A percentile compares a stretch with the other conserved stretches of the same genome.
These are phyloP conservation scores for Venturia effusa DNA, from an alignment of 2,329 filamentous ascomycete species.

Conservation along the genomic window DNA sequence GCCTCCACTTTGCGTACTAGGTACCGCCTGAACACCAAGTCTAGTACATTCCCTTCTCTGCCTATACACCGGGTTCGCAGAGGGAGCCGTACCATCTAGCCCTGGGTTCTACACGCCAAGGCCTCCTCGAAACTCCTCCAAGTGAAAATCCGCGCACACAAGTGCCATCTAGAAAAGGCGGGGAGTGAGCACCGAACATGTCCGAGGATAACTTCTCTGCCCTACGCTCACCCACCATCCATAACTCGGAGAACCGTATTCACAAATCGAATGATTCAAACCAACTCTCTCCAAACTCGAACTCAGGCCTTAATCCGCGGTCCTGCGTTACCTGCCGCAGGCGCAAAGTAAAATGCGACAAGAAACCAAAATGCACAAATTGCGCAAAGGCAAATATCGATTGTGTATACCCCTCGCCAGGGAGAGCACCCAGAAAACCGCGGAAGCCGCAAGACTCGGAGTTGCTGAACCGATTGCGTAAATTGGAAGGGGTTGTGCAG, in stretches of 20 bases:
- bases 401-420: conserved; percentile 65
- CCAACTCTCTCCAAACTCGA: neutral
- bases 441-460: conserved; percentile 60
- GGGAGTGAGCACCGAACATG: neutral
- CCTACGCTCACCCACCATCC: conserved; percentile 2
- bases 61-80: neutral
- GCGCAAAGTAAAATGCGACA: conserved; percentile 68
- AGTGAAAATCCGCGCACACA: neutral
- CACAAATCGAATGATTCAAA: neutral
- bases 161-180: neutral
- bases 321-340: conserved; percentile 44
- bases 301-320: conserved; percentile 13
- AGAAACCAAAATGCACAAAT: conserved; percentile 65
- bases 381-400: conserved; percentile 60
- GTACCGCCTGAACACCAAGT: neutral
- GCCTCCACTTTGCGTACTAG: neutral
- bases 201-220: neutral
- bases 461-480: conserved; percentile 59
- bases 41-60: neutral
- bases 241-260: neutral
- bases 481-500: conserved; percentile 65
- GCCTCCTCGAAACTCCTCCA: neutral
- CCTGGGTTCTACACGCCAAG: neutral
- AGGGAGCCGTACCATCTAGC: neutral
- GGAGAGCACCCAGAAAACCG: conserved; percentile 57